A percentile compares a stretch with the other conserved stretches of the same genome.
Evolutionary conservation across 176 grass and related monocot genomes (phyloP).

Genomic region (Avena eriantha): DNA sequence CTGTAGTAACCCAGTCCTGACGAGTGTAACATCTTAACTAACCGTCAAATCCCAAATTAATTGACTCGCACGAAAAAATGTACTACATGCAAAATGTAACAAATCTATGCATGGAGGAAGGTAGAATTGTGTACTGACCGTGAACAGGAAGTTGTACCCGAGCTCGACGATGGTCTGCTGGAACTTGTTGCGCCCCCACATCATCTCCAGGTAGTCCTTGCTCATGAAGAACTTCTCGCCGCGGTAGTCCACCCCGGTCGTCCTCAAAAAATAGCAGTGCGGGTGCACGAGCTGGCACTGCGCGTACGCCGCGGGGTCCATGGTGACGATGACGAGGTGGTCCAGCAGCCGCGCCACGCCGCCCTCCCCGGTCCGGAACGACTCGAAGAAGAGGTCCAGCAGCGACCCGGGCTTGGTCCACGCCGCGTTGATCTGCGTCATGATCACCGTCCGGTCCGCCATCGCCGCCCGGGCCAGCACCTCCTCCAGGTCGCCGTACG

Average conservation of each 20-base stretch:
- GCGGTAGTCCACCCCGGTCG: slow-evolving; percentile 63
- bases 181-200: slow-evolving; percentile 80
- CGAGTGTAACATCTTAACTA: not conserved
- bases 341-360: slow-evolving; percentile 71
- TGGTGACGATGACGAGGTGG: slow-evolving; percentile 84
- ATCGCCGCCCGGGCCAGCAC: slow-evolving; percentile 68
- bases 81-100: not conserved
- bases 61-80: not conserved
- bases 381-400: slow-evolving; percentile 95
- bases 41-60: not conserved
- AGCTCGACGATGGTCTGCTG: slow-evolving; percentile 83
- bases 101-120: too few species aligned
- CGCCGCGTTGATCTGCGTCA: slow-evolving; percentile 89
- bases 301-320: slow-evolving; percentile 85
- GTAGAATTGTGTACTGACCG: slow-evolving; percentile 38
- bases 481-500: slow-evolving; percentile 68
- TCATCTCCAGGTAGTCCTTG: slow-evolving; percentile 94
- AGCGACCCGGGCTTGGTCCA: slow-evolving; percentile 79
- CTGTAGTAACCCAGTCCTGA: too few species aligned
- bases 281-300: slow-evolving; percentile 67
- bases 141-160: slow-evolving; percentile 91
- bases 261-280: slow-evolving; percentile 80
- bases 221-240: slow-evolving; percentile 92
- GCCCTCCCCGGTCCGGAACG: slow-evolving; percentile 64
- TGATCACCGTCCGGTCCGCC: slow-evolving; percentile 79